phyloP scores from a whole-genome alignment of 805 yeast species.

The Torulaspora gathmanii region DNA sequence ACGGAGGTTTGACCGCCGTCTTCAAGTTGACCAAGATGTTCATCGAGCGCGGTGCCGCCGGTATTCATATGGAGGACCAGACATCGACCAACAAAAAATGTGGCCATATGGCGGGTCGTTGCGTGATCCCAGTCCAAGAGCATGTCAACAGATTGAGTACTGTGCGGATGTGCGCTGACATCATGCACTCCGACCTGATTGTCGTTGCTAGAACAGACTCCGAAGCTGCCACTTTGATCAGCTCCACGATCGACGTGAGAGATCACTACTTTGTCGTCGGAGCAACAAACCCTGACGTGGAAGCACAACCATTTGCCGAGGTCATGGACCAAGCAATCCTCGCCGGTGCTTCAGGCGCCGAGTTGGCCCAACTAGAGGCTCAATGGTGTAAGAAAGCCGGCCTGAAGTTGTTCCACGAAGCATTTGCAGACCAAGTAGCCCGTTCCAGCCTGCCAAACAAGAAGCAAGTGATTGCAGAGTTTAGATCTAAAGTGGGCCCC shows the following conservation, averaged over 20 bases:
- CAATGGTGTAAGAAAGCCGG: slow-evolving; percentile 83
- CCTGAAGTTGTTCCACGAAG: slow-evolving; percentile 83
- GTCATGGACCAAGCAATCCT: slow-evolving; percentile 79
- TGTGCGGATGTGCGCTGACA: slow-evolving; percentile 91
- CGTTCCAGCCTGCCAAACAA: slow-evolving; percentile 47
- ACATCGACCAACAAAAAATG: slow-evolving; percentile 98
- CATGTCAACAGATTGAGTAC: slow-evolving; percentile 93
- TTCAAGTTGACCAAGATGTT: slow-evolving; percentile 93
- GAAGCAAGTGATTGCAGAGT: slow-evolving; percentile 60
- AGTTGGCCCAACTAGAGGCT: slow-evolving; percentile 66
- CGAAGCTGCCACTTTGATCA: slow-evolving; percentile 92
- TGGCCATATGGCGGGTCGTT: slow-evolving; percentile 99
- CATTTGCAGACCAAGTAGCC: slow-evolving; percentile 78
- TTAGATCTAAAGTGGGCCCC: slow-evolving; percentile 67
- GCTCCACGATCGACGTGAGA: slow-evolving; percentile 89
- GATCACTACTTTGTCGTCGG: slow-evolving; percentile 93
- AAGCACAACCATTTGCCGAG: slow-evolving; percentile 55
- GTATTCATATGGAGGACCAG: slow-evolving; percentile 97
- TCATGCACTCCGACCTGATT: slow-evolving; percentile 79
- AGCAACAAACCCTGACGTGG: slow-evolving; percentile 76
- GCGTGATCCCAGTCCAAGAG: slow-evolving; percentile 94
- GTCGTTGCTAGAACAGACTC: slow-evolving; percentile 95
- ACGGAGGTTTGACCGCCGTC: slow-evolving; percentile 96
- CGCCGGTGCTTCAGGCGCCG: slow-evolving; percentile 65
- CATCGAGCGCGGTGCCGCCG: slow-evolving; percentile 97